These are phyloP conservation scores for Globisporangium polare DNA, from an alignment of 352 stramenopile species.

Conservation along the genomic window DNA sequence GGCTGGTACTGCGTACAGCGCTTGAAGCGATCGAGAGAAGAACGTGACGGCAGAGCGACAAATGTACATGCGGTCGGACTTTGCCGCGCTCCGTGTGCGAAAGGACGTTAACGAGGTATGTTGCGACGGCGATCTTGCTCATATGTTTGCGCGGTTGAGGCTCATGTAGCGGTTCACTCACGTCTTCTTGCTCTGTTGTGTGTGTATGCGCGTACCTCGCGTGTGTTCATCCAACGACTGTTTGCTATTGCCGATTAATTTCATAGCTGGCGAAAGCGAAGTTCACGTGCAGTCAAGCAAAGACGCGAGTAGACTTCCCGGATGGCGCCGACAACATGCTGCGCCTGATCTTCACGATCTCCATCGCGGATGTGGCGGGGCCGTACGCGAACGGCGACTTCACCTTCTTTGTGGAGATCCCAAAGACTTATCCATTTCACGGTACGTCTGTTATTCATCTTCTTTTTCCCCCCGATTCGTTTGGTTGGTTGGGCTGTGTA, in stretches of 20 bases:
- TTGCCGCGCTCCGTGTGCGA: slow-evolving; percentile 70
- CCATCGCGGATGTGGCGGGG: slow-evolving; percentile 60
- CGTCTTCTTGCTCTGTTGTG: not conserved
- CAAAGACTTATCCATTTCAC: slow-evolving; percentile 85
- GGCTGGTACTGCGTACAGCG: not conserved
- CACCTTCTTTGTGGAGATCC: slow-evolving; percentile 84
- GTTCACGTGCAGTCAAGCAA: slow-evolving; percentile 73
- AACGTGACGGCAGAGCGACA: not conserved
- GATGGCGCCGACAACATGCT: slow-evolving; percentile 82
- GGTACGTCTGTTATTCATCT: slow-evolving; percentile 28
- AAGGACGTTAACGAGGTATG: slow-evolving; percentile 86
- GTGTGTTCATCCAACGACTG: too few relatives aligned
- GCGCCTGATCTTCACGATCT: slow-evolving; percentile 75
- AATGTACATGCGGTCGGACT: slow-evolving; percentile 77
- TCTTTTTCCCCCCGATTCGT: not conserved
- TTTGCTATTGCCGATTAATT: too few relatives aligned
- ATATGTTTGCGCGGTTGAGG: not conserved
- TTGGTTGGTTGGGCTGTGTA: not conserved
- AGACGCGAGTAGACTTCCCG: slow-evolving; percentile 78
- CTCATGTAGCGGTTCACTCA: not conserved
- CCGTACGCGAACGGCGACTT: slow-evolving; percentile 86
- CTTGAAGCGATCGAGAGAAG: not conserved
- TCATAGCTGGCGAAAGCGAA: slow-evolving; percentile 81
- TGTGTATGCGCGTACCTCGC: not conserved
- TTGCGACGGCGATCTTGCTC: not conserved